A percentile compares a stretch with the other conserved stretches of the same genome.
Evolutionary conservation across 2,329 filamentous ascomycete species (phyloP).

Genomic region (Incumbomyces lentus): DNA sequence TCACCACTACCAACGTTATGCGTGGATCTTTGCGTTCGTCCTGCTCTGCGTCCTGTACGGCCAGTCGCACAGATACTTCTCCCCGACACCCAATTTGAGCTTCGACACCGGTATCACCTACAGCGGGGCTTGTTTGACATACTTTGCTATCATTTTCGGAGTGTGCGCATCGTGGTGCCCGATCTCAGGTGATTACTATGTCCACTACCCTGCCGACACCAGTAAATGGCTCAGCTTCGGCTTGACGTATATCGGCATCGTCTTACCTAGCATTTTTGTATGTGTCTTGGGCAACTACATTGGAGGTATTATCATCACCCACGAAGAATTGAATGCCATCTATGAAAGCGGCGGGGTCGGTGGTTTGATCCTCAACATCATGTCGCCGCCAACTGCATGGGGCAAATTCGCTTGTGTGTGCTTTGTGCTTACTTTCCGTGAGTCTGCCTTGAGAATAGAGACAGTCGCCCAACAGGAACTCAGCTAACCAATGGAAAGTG

Average conservation of each 20-base stretch:
- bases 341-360: conserved; percentile 35
- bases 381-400: conserved; percentile 35
- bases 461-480: too few species aligned
- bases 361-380: conserved; percentile 35
- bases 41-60: conserved; percentile 41
- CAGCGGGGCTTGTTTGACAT: conserved; percentile 22
- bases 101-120: conserved; percentile 26
- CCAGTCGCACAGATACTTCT: conserved; percentile 34
- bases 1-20: conserved; percentile 24
- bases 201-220: conserved; percentile 18
- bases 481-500: too few species aligned
- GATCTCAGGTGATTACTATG: conserved; percentile 21
- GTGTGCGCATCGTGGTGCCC: conserved; percentile 18
- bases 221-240: conserved; percentile 27
- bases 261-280: conserved; percentile 40
- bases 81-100: conserved; percentile 28
- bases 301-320: conserved; percentile 33
- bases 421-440: conserved; percentile 34
- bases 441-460: conserved; percentile 27
- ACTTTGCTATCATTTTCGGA: conserved; percentile 19
- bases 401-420: conserved; percentile 35
- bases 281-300: conserved; percentile 39
- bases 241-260: conserved; percentile 39
- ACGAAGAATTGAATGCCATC: conserved; percentile 30
- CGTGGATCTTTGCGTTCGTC: conserved; percentile 25